Percentiles rank a stretch among this genome's conserved stretches.
Conservation (phyloP, 768 basidiomycete species). For the Coprinopsis marcescibilis region DNA sequence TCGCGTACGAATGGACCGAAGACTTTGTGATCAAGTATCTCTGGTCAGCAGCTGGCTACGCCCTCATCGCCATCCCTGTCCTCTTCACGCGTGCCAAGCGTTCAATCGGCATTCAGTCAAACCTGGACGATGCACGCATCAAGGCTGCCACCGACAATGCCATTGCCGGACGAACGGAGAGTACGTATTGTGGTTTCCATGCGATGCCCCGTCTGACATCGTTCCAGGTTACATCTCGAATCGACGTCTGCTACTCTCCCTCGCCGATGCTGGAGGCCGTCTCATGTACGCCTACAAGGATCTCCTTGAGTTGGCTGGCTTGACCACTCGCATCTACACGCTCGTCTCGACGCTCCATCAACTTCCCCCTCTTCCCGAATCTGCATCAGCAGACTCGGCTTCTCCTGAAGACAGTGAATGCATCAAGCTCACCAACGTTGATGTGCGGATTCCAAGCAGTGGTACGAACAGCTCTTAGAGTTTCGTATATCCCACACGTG, state of each 20-base stretch:
- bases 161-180: conserved; percentile 43
- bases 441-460: conserved; percentile 57
- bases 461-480: not conserved
- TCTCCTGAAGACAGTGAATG: conserved; percentile 28
- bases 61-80: conserved; percentile 85
- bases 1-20: conserved; percentile 93
- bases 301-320: conserved; percentile 88
- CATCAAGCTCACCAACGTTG: conserved; percentile 63
- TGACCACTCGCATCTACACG: conserved; percentile 85
- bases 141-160: conserved; percentile 26
- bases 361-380: conserved; percentile 46
- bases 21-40: conserved; percentile 96
- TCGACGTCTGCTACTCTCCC: conserved; percentile 80
- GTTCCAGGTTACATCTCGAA: conserved; percentile 79
- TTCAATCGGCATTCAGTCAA: conserved; percentile 24
- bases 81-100: conserved; percentile 58
- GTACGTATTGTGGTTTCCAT: conserved; percentile 21
- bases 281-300: conserved; percentile 98
- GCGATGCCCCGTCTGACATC: not conserved
- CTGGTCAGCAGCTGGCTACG: conserved; percentile 92
- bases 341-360: conserved; percentile 82
- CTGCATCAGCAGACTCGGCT: conserved; percentile 24
- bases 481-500: not conserved
- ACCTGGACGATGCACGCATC: conserved; percentile 1
- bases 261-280: conserved; percentile 95